Evolutionary conservation across 106 monocot genomes (phyloP), one percentile per base, ranked within the genome.

Genomic region (Xerophyta viscosa): DNA sequence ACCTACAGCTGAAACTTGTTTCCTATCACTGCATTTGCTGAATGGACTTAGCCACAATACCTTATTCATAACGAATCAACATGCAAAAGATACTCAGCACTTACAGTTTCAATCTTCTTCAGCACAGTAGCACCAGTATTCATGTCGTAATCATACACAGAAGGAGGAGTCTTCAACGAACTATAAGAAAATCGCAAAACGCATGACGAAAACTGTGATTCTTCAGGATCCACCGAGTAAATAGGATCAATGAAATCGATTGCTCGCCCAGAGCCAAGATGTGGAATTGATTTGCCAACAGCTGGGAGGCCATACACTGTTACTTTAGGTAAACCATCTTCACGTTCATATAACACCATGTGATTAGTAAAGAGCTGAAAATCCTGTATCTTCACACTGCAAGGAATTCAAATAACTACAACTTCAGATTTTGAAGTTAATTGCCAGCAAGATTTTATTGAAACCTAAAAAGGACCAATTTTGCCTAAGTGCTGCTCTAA

Each of bases 341-440:
- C 81, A 65, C 86, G 81, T 52, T 74, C 86, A 67, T 74, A 74
- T 18, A 81, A 41, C 29, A 71, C 86, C 43, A 87, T 60, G 65
- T 87, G 77, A 50, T 81, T 63, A 49, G 56, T 62, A 64, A 87
- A 87, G 45, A 77, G 72, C 33, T 77, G 64, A 14, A 77, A 48
- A 48, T 43, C 74, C 62, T 81, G 81, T 70, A 87, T 70, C 54
- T 71, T 87, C 49, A 87, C 86, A 77, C 86, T 87, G 77, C 11
- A 70, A 54, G 28, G 20, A 65, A 36, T 9, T 41, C 22, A 4
- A 8, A 49, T 6, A 24, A 10, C 6, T 10, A 54, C 53, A 29
- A 54, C 11, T 48, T 20, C n/a, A n/a, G n/a, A n/a, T n/a, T n/a
- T n/a, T n/a, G n/a, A n/a, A n/a, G n/a, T n/a, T n/a, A n/a, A n/a